Base-by-base conservation (phyloP, 2,329 filamentous ascomycete species). In the Exophiala viscosa region DNA sequence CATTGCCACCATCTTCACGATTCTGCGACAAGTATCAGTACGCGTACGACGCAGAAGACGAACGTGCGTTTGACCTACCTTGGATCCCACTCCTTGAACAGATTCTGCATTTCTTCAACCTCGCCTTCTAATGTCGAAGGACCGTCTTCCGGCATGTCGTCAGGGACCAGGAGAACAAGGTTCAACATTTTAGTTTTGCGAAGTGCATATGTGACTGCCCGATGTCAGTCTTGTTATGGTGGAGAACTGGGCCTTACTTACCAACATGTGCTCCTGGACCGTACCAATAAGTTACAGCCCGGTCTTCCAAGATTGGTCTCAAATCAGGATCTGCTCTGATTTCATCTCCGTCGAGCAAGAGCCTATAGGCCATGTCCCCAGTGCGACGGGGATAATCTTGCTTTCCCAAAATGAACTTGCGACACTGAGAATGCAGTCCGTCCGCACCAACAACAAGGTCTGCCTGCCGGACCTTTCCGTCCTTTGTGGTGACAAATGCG, bases 221-320 rank as follows among this genome's bases (percentile, higher is more conserved):
- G n/a, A 31, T 31, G 34, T 36, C 11, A 36, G 34, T 15, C 10
- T 31, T 28, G 28, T 9, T 14, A 10, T 17, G 18, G 20, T 7
- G 40, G 40, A 31, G 18, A n/a, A 4, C 10, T 42, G n/a, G 8
- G n/a, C 9, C 8, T 6, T 14, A 31, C 72, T 76, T 75, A 33
- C 77, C 69, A n/a, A 74, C 57, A 11, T 72, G 64, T 15, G 69
- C 69, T 36, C 71, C 66, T 0, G 78, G 78, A 0, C 79, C 78
- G n/a, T 80, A 63, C 78, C 80, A 81, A 57, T 79, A 76, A 56
- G 79, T 74, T 2, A 81, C 74, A 23, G 73, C 70, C 2, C 77
- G 76, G n/a, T 74, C 66, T 3, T 69, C 63, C 0, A 78, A 70
- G n/a, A 79, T 72, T 1, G 67, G 62, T 2, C 62, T 65, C 11